These are phyloP conservation scores for Zygosaccharomyces siamensis DNA, from an alignment of 805 yeast genomes.

Conservation along the genomic window DNA sequence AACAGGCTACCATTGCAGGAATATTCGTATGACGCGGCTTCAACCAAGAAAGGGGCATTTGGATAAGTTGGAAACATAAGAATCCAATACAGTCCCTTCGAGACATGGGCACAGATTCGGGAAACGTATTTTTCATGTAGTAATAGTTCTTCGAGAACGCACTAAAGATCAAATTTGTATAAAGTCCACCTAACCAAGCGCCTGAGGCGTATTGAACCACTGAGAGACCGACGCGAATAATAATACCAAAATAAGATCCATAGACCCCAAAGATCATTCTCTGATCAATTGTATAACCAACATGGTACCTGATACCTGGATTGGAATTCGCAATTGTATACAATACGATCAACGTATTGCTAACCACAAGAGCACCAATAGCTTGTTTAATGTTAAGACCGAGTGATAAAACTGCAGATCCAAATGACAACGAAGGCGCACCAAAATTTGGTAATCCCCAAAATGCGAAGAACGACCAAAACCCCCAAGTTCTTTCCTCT, in stretches of 20 bases:
- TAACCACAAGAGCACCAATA: slow-evolving; percentile 29
- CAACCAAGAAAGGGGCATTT: slow-evolving; percentile 28
- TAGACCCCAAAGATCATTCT: slow-evolving; percentile 38
- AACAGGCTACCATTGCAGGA: slow-evolving; percentile 26
- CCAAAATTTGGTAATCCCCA: slow-evolving; percentile 39
- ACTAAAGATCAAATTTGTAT: slow-evolving; percentile 33
- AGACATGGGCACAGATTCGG: slow-evolving; percentile 35
- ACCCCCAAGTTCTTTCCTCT: slow-evolving; percentile 37
- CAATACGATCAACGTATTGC: slow-evolving; percentile 18
- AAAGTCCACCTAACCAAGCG: slow-evolving; percentile 37
- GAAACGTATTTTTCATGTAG: slow-evolving; percentile 27
- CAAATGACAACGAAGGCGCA: slow-evolving; percentile 38
- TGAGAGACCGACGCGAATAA: slow-evolving; percentile 37
- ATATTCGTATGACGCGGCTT: slow-evolving; percentile 34
- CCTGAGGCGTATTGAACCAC: slow-evolving; percentile 40
- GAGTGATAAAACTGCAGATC: slow-evolving; percentile 27
- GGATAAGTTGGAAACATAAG: slow-evolving; percentile 37
- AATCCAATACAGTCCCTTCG: slow-evolving; percentile 40
- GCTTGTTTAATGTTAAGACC: slow-evolving; percentile 30
- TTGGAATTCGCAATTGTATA: slow-evolving; percentile 27
- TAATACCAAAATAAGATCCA: slow-evolving; percentile 35
- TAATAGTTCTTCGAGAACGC: slow-evolving; percentile 27
- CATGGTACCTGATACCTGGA: slow-evolving; percentile 33
- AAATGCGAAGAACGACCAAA: slow-evolving; percentile 34
- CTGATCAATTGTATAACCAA: slow-evolving; percentile 38